phyloP scores from a whole-genome alignment of 371 early-diverging fungal species.

The Mucor sp. region DNA sequence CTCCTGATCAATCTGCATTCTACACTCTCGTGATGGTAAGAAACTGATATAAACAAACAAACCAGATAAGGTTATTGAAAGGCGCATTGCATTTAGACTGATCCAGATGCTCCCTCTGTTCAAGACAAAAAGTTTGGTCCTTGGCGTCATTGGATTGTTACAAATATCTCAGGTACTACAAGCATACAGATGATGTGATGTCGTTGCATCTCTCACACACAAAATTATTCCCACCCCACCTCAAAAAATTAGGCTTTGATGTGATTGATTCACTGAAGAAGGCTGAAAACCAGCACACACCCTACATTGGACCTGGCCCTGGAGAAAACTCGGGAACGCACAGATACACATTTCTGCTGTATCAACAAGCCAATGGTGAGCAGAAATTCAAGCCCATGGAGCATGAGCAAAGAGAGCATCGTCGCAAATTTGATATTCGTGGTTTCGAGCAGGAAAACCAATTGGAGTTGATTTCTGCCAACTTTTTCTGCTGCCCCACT shows the following conservation, averaged over 20 bases:
- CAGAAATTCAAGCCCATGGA: conserved; percentile 28
- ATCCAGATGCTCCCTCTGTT: conserved; percentile 68
- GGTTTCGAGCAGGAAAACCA: conserved; percentile 48
- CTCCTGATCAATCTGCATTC: conserved; percentile 38
- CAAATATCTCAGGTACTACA: conserved; percentile 53
- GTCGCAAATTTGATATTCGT: conserved; percentile 46
- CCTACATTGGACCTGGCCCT: conserved; percentile 64
- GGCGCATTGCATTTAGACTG: conserved; percentile 35
- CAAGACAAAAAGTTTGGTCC: conserved; percentile 53
- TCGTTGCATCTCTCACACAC: not conserved
- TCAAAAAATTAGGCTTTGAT: conserved; percentile 16
- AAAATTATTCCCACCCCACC: not conserved
- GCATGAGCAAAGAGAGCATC: conserved; percentile 32
- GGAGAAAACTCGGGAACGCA: conserved; percentile 58
- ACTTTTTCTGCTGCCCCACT: conserved; percentile 54
- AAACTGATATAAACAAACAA: not conserved
- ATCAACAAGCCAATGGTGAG: conserved; percentile 41
- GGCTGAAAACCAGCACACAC: conserved; percentile 32
- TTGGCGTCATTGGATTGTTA: conserved; percentile 68
- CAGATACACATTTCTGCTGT: conserved; percentile 64
- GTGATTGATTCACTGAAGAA: conserved; percentile 22
- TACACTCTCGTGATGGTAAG: conserved; percentile 62
- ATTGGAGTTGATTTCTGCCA: conserved; percentile 56
- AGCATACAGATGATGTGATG: not conserved
- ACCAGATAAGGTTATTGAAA: not conserved